These are phyloP conservation scores for Backusella psychrophila DNA, from an alignment of 192 early-diverging fungal genomes.

Conservation along the genomic window DNA sequence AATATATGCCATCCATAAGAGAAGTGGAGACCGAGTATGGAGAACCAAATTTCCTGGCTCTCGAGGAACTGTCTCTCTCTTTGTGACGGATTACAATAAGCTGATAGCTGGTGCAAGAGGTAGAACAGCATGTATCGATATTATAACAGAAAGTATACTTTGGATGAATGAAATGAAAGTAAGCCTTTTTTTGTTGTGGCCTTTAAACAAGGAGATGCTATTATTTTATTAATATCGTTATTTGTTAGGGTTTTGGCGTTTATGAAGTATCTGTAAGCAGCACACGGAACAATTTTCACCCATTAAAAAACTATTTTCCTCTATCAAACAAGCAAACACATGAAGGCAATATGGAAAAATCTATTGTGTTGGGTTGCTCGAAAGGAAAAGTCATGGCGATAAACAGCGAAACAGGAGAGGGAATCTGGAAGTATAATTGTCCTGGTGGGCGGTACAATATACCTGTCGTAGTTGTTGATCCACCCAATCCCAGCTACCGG, in stretches of 20 bases:
- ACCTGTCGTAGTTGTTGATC: background rate
- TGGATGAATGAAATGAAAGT: conserved; percentile 31
- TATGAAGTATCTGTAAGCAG: conserved; percentile 14
- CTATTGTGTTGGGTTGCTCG: conserved; percentile 1
- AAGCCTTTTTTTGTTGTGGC: background rate
- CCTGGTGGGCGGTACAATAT: conserved; percentile 13
- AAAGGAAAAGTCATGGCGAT: conserved; percentile 6
- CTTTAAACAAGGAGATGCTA: background rate
- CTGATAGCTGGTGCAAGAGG: conserved; percentile 9
- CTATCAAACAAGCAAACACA: background rate
- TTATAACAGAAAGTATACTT: conserved; percentile 10
- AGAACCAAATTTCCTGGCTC: conserved; percentile 3
- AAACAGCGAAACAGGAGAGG: background rate
- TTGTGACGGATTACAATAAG: conserved; percentile 17
- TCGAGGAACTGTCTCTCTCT: conserved; percentile 4
- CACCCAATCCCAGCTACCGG: background rate
- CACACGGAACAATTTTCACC: background rate
- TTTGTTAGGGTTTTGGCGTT: conserved; percentile 20
- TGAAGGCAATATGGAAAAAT: background rate
- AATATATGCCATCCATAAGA: conserved; percentile 23
- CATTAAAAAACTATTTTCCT: background rate
- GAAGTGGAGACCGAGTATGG: conserved; percentile 16
- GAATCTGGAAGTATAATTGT: conserved; percentile 10
- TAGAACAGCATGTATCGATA: conserved; percentile 10
- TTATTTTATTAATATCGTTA: background rate